These are phyloP conservation scores for Pyrenophora tritici-repentis DNA, from an alignment of 2,329 filamentous ascomycete species.

Conservation along the genomic window DNA sequence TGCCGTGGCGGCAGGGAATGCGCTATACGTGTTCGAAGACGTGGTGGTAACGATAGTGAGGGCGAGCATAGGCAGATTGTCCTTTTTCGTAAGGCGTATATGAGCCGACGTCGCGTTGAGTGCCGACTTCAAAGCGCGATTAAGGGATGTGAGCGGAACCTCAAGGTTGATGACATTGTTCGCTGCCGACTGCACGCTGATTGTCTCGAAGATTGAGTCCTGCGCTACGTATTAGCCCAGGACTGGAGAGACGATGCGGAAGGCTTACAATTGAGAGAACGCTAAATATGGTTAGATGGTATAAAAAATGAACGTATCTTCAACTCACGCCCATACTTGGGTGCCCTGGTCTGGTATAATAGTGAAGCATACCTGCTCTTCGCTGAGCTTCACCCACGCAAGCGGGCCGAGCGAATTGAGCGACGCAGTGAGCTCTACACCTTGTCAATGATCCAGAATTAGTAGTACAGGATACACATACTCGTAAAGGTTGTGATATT, in stretches of 20 bases:
- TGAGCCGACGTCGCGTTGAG: slow-evolving; percentile 79
- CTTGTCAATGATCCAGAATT: slow-evolving; percentile 1
- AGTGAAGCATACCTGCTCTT: slow-evolving; percentile 88
- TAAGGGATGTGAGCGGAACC: slow-evolving; percentile 83
- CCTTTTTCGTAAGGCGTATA: slow-evolving; percentile 90
- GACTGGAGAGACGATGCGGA: slow-evolving; percentile 23
- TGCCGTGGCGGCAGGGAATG: slow-evolving; percentile 34
- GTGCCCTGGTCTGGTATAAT: slow-evolving; percentile 93
- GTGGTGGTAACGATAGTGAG: slow-evolving; percentile 84
- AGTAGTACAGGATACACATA: slow-evolving; percentile 35
- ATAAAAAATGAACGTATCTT: slow-evolving; percentile 13
- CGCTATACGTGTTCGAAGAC: slow-evolving; percentile 55
- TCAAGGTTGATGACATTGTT: slow-evolving; percentile 95
- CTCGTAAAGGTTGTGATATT: slow-evolving; percentile 60
- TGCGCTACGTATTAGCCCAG: slow-evolving; percentile 46
- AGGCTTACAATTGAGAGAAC: slow-evolving; percentile 50
- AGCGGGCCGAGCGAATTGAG: slow-evolving; percentile 75
- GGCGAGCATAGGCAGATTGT: slow-evolving; percentile 81
- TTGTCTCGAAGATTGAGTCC: slow-evolving; percentile 88
- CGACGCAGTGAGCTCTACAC: slow-evolving; percentile 64
- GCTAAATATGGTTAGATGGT: slow-evolving; percentile 37
- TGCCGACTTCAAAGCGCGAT: slow-evolving; percentile 89
- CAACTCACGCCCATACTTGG: slow-evolving; percentile 88
- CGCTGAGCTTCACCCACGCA: slow-evolving; percentile 87
- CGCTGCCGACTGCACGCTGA: slow-evolving; percentile 84